A percentile compares a stretch with the other conserved stretches of the same genome.
phyloP scores from a whole-genome alignment of 805 yeast genomes.

The Suhomyces kilbournensis region DNA sequence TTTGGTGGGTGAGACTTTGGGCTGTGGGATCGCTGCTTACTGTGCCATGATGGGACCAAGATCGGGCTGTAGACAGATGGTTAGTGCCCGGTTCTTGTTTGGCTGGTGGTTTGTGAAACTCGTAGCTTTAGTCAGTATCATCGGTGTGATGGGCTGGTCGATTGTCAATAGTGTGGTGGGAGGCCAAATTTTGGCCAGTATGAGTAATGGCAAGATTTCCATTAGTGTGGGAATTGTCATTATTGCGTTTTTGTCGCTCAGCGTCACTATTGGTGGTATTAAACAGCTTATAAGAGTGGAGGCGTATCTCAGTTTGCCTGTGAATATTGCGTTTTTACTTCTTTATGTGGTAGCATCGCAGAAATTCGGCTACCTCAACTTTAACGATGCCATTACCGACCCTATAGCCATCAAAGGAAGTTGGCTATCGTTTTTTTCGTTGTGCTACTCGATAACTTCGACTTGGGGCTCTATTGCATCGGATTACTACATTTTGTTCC shows the following conservation, averaged over 20 bases:
- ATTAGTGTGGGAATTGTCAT: constrained; percentile 72
- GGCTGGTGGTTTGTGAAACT: constrained; percentile 85
- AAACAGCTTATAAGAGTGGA: constrained; percentile 68
- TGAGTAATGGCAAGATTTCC: constrained; percentile 66
- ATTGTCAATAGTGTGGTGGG: constrained; percentile 86
- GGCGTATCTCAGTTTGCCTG: constrained; percentile 64
- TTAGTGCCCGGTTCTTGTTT: constrained; percentile 71
- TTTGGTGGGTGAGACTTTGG: constrained; percentile 58
- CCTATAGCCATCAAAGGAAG: constrained; percentile 55
- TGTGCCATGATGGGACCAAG: constrained; percentile 87
- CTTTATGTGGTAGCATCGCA: constrained; percentile 61
- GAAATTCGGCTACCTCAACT: constrained; percentile 37
- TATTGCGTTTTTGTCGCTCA: constrained; percentile 58
- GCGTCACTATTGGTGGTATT: constrained; percentile 77
- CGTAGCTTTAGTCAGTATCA: constrained; percentile 65
- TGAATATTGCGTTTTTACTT: constrained; percentile 61
- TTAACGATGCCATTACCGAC: constrained; percentile 35
- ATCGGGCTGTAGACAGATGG: constrained; percentile 89
- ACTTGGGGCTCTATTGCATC: constrained; percentile 90
- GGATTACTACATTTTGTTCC: constrained; percentile 80
- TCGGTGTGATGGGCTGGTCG: constrained; percentile 92
- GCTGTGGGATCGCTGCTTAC: constrained; percentile 77
- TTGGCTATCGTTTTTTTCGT: constrained; percentile 67
- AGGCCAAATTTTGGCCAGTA: constrained; percentile 71
- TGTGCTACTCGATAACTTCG: constrained; percentile 73